Percentiles rank a stretch among this genome's conserved stretches.
phyloP scores from a whole-genome alignment of 495 filamentous ascomycete species.

The Chaetomidium leptoderma region DNA sequence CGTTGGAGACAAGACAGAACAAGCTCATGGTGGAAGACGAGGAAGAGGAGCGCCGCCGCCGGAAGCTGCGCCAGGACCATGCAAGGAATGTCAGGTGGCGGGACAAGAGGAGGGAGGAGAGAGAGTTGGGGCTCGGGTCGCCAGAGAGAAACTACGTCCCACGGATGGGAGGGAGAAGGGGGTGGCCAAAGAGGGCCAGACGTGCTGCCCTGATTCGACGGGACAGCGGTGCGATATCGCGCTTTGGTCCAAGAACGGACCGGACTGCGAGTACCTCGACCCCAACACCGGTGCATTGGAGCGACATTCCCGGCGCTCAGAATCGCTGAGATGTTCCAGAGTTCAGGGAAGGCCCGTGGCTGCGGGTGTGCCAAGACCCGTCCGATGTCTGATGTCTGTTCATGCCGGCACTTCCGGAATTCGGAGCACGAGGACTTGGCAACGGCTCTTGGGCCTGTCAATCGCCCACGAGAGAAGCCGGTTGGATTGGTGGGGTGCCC shows the following conservation, averaged over 20 bases:
- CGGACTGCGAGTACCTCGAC: not conserved
- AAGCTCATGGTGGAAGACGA: conserved; percentile 32
- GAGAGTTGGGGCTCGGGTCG: conserved; percentile 4
- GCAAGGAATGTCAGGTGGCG: conserved; percentile 27
- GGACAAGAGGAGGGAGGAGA: conserved; percentile 21
- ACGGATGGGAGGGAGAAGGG: conserved; percentile 17
- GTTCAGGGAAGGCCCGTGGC: not conserved
- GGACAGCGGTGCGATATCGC: conserved; percentile 13
- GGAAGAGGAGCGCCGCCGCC: conserved; percentile 29
- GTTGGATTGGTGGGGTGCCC: not conserved
- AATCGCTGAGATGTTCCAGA: conserved; percentile 4
- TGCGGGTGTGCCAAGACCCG: not conserved
- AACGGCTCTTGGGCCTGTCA: not conserved
- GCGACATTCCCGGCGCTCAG: not conserved
- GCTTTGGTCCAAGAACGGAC: not conserved
- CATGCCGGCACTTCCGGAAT: not conserved
- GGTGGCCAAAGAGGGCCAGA: conserved; percentile 21
- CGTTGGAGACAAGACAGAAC: conserved; percentile 37
- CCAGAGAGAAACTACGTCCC: conserved; percentile 20
- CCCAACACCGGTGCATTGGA: conserved; percentile 7
- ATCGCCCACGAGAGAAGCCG: not conserved
- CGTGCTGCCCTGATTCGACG: conserved; percentile 21
- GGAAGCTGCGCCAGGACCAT: conserved; percentile 26
- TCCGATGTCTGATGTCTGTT: not conserved
- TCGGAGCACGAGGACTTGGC: conserved; percentile 5